Evolutionary conservation across 164 flowering plant genomes (phyloP), one percentile per base, ranked within the genome.

Genomic region (Piper betle): DNA sequence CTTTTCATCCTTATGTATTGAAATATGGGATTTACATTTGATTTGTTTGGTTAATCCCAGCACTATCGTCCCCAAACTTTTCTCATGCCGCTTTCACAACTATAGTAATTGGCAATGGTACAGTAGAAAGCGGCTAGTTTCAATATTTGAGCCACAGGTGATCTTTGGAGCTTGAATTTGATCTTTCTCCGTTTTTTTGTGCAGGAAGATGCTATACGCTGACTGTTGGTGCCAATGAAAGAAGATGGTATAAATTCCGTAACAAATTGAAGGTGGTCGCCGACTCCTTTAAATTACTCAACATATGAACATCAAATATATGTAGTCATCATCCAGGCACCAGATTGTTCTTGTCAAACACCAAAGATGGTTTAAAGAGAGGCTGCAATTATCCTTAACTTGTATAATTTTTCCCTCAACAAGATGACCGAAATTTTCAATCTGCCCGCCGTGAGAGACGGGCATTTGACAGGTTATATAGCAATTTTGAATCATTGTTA

Each of bases 41-140:
- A n/a, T n/a, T n/a, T n/a, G n/a, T n/a, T n/a, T n/a, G n/a, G n/a
- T n/a, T n/a, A n/a, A n/a, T n/a, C n/a, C n/a, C n/a, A n/a, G n/a
- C n/a, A n/a, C 82, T 91, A 25, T 25, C 78, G 39, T 81, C 91
- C 61, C 73, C 79, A 37, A 84, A 76, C 72, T 91, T 80, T 55
- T 54, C 90, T 39, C 79, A 80, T 46, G 66, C 81, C 20, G 80
- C 90, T 64, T 88, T 91, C 59, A 84, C 83, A 62, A 88, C 88
- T 39, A 73, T 88, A 46, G 85, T 87, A 3, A 78, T 91, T 68
- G 91, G 75, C 61, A 91, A 88, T 60, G 94, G 97, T 91, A 77
- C 33, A 72, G 18, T 38, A 33, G 37, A 33, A 1, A 33, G 1
- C 9, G 12, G 33, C 15, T 0, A 12, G 60, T 25, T 38, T 15